A percentile compares a stretch with the other conserved stretches of the same genome.
Evolutionary conservation across 78 protist species (phyloP).

Genomic region (Planoprotostelium fungivorum): DNA sequence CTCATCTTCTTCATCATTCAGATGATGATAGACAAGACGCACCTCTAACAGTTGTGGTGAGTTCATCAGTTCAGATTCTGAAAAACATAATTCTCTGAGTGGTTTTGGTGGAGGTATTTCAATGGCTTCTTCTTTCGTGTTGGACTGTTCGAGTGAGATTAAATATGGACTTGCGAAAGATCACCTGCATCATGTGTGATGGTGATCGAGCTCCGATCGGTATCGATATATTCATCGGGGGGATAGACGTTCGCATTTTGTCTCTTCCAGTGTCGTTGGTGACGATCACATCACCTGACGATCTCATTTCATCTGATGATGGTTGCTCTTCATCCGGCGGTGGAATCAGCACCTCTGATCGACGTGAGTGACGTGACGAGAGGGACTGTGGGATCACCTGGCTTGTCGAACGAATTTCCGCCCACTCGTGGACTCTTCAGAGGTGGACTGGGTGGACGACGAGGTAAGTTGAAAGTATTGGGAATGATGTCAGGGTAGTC

Average conservation of each 20-base stretch:
- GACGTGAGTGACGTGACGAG: not conserved
- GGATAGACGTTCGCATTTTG: not conserved
- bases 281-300: not conserved
- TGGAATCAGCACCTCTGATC: not conserved
- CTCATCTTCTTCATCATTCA: not conserved
- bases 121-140: not conserved
- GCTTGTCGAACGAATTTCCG: not conserved
- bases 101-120: not conserved
- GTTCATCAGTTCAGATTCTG: not conserved
- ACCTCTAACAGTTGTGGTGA: not conserved
- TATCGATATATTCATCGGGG: not conserved
- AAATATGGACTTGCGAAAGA: too few species aligned
- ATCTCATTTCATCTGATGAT: not conserved
- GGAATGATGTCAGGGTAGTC: not conserved
- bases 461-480: not conserved
- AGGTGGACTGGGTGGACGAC: not conserved
- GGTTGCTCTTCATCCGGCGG: not conserved
- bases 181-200: too few species aligned
- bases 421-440: not conserved
- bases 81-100: not conserved
- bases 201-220: not conserved
- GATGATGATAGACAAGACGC: not conserved
- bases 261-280: too few species aligned
- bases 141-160: too few species aligned
- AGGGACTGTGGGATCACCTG: not conserved